A percentile compares a stretch with the other conserved stretches of the same genome.
Evolutionary conservation across 345 rosid genomes (phyloP).

Genomic region (Mallotus nudiflorus): DNA sequence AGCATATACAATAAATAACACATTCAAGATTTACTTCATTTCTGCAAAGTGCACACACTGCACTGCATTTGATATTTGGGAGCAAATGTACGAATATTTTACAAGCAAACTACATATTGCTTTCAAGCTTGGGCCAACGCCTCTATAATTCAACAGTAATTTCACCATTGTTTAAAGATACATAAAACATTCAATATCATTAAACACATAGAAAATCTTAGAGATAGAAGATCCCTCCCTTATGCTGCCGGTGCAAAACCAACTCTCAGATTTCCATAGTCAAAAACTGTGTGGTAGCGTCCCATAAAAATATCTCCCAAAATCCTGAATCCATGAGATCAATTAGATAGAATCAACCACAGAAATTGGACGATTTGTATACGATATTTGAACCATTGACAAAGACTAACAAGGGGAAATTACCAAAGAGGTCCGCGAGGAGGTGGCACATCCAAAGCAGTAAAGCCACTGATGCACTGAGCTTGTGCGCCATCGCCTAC

Average conservation of each 20-base stretch:
- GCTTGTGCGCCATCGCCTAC: conserved; percentile 22
- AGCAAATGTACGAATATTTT: neutral
- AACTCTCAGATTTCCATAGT: conserved; percentile 26
- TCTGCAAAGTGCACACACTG: too few species aligned
- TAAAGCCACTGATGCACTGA: conserved; percentile 37
- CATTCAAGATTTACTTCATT: too few species aligned
- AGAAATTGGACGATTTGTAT: neutral
- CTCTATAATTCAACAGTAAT: neutral
- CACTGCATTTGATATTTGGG: neutral
- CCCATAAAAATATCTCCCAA: conserved; percentile 42
- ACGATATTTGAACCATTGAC: neutral
- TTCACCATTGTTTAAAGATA: neutral
- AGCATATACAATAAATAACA: neutral
- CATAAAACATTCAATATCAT: neutral
- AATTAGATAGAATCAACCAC: neutral
- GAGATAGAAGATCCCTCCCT: neutral
- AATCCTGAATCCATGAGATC: conserved; percentile 24
- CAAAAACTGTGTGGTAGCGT: conserved; percentile 33
- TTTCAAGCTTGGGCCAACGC: neutral
- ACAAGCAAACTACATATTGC: neutral
- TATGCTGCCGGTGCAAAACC: conserved; percentile 37
- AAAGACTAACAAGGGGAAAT: neutral
- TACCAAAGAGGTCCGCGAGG: conserved; percentile 41
- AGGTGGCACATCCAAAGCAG: conserved; percentile 31
- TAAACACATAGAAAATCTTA: neutral